These are phyloP conservation scores for Fraxinus sp. DNA, from an alignment of 305 asterid genomes.

Conservation along the genomic window DNA sequence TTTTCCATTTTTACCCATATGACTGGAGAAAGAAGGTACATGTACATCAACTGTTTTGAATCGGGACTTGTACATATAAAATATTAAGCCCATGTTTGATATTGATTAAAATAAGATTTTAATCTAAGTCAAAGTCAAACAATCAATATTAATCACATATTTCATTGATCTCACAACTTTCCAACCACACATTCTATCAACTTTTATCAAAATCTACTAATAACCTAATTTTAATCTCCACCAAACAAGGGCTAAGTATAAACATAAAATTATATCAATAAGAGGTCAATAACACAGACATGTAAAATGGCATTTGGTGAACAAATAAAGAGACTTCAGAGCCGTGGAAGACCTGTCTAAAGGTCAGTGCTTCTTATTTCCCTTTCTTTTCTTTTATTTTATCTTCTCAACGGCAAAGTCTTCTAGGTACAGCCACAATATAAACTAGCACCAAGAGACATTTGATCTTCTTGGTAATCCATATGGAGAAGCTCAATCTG, in stretches of 20 bases:
- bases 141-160: too few relatives aligned
- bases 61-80: not conserved
- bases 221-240: too few relatives aligned
- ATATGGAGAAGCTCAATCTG: not conserved
- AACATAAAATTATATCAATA: not conserved
- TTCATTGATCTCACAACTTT: too few relatives aligned
- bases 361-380: not conserved
- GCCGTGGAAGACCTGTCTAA: not conserved
- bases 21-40: not conserved
- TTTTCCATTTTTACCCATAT: not conserved
- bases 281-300: not conserved
- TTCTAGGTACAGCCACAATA: not conserved
- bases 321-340: not conserved
- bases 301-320: not conserved
- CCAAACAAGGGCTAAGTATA: not conserved
- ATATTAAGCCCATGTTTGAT: too few relatives aligned
- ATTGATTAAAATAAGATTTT: too few relatives aligned
- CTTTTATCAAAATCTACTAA: too few relatives aligned
- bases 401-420: not conserved
- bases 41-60: not conserved
- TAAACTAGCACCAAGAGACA: not conserved
- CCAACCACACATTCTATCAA: too few relatives aligned
- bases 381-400: not conserved
- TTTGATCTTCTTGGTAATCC: slow-evolving; percentile 3
- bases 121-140: too few relatives aligned